phyloP scores from a whole-genome alignment of 2,329 filamentous ascomycete species.

The Calonectria montana region DNA sequence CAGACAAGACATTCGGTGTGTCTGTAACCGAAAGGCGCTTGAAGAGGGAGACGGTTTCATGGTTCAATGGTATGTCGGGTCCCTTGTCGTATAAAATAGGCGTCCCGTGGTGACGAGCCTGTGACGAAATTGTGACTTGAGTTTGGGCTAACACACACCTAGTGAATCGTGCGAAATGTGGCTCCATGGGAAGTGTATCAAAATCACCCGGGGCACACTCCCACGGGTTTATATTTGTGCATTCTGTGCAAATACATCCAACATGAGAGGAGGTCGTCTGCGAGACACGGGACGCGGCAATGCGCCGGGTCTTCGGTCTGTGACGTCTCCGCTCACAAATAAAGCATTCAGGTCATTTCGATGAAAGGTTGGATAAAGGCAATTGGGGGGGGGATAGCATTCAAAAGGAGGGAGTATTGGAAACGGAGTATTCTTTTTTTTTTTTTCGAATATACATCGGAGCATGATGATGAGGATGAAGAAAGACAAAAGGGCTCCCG shows the following conservation, averaged over 20 bases:
- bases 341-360: constrained; percentile 58
- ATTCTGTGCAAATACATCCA: constrained; percentile 71
- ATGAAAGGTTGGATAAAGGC: constrained; percentile 41
- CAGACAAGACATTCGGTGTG: constrained; percentile 63
- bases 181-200: constrained; percentile 73
- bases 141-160: constrained; percentile 32
- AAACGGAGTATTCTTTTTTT: constrained; percentile 18
- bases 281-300: constrained; percentile 55
- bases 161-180: constrained; percentile 75
- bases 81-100: neutral
- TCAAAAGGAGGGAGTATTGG: constrained; percentile 17
- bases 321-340: constrained; percentile 54
- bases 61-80: constrained; percentile 69
- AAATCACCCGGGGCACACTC: constrained; percentile 66
- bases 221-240: constrained; percentile 73
- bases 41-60: constrained; percentile 65
- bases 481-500: constrained; percentile 37
- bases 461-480: constrained; percentile 20
- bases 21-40: constrained; percentile 61
- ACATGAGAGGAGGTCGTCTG: constrained; percentile 60
- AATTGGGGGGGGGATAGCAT: constrained; percentile 8
- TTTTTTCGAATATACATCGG: constrained; percentile 20
- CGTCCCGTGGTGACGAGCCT: neutral
- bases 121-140: neutral
- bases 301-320: constrained; percentile 37